Conservation (phyloP, 129 eudicot genomes). For the Centaurea solstitialis region DNA sequence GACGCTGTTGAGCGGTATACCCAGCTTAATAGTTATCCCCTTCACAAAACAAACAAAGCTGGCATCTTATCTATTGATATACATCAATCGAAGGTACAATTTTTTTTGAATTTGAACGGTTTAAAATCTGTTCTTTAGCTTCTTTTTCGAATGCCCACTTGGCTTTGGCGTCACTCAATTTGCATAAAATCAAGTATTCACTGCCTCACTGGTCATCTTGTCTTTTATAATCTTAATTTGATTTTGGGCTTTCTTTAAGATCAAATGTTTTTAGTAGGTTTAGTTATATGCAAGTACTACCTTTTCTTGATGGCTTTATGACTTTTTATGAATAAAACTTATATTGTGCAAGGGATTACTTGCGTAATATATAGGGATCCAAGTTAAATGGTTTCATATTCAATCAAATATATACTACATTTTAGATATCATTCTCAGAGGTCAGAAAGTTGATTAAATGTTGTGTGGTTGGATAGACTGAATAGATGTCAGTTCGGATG, state of each 20-base stretch:
- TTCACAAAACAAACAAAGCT: constrained; percentile 88
- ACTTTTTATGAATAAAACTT: too few relatives aligned
- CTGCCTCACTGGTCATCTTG: background rate
- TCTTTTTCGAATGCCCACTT: background rate
- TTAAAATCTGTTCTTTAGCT: background rate
- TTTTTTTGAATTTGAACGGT: background rate
- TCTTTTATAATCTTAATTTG: background rate
- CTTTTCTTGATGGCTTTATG: too few relatives aligned
- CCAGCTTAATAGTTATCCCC: constrained; percentile 85
- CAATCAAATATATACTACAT: too few relatives aligned
- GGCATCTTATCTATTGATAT: constrained; percentile 87
- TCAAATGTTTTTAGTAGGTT: background rate
- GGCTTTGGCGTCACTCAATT: background rate
- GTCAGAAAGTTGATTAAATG: too few relatives aligned
- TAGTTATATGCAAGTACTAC: background rate
- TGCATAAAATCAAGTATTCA: background rate
- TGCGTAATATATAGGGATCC: too few relatives aligned
- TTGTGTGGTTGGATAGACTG: too few relatives aligned
- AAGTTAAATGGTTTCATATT: too few relatives aligned
- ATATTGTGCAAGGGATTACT: too few relatives aligned
- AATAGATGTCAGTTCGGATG: too few relatives aligned
- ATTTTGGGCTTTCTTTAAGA: background rate
- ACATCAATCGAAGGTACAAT: constrained; percentile 71
- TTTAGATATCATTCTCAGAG: too few relatives aligned
- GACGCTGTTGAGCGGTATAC: constrained; percentile 84